These are phyloP conservation scores for Mucor velutinosus DNA, from an alignment of 371 early-diverging fungal genomes.

Conservation along the genomic window DNA sequence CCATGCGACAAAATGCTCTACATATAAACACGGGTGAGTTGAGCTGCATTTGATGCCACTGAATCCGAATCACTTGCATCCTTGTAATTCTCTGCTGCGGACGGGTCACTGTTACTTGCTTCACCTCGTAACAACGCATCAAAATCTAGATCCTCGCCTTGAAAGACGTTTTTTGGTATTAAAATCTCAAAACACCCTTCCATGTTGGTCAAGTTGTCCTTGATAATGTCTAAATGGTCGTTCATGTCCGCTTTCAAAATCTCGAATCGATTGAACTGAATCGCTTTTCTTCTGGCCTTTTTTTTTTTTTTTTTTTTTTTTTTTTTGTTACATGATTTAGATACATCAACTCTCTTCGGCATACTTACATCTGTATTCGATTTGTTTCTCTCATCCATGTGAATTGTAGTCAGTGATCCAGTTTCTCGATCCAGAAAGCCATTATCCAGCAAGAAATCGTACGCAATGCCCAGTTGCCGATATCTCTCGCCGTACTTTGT, in stretches of 20 bases:
- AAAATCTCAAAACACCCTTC: constrained; percentile 63
- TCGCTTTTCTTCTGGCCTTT: constrained; percentile 36
- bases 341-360: no score
- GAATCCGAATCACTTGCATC: constrained; percentile 27
- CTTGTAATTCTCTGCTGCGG: constrained; percentile 17
- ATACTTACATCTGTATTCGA: constrained; percentile 26
- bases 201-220: constrained; percentile 58
- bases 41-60: no score
- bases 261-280: constrained; percentile 49
- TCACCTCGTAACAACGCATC: constrained; percentile 40
- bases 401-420: constrained; percentile 20
- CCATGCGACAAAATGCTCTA: constrained; percentile 49
- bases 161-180: constrained; percentile 46
- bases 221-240: constrained; percentile 46
- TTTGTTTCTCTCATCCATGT: constrained; percentile 18
- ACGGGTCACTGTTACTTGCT: background rate
- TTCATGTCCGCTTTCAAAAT: constrained; percentile 43
- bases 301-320: no score
- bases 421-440: constrained; percentile 18
- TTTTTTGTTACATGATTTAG: no score
- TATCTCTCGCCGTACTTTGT: constrained; percentile 59
- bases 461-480: constrained; percentile 53
- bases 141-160: constrained; percentile 28
- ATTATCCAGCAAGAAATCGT: constrained; percentile 52
- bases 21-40: background rate